Evolutionary conservation across 192 early-diverging fungal species (phyloP).

Genomic region (Dissophora ornata): DNA sequence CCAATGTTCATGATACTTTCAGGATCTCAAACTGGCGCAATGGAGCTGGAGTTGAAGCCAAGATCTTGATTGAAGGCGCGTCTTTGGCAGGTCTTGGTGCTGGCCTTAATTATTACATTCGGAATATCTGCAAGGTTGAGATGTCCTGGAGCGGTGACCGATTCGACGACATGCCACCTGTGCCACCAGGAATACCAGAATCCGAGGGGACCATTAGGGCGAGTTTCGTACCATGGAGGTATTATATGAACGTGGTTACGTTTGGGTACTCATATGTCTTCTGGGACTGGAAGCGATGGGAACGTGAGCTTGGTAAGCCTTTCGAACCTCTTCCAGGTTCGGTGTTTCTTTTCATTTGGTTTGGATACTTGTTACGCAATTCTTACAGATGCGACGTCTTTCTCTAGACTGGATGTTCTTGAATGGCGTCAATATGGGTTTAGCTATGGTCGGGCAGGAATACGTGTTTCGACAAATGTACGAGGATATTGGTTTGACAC

Average conservation of each 20-base stretch:
- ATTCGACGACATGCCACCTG: conserved; percentile 22
- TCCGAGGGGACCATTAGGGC: conserved; percentile 12
- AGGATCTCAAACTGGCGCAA: conserved; percentile 13
- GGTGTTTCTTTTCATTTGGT: no score
- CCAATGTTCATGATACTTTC: conserved; percentile 38
- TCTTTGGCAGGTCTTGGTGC: conserved; percentile 27
- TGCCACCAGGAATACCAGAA: conserved; percentile 8
- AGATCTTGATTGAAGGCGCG: conserved; percentile 24
- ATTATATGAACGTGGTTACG: conserved; percentile 54
- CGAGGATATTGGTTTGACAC: conserved; percentile 24
- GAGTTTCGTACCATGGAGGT: conserved; percentile 51
- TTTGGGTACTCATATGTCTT: conserved; percentile 47
- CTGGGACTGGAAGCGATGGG: conserved; percentile 53
- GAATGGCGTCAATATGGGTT: conserved; percentile 47
- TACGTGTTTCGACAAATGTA: conserved; percentile 43
- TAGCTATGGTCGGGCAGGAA: conserved; percentile 47
- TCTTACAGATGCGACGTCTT: no score
- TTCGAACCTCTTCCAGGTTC: no score
- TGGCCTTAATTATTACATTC: conserved; percentile 47
- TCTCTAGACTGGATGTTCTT: conserved; percentile 57
- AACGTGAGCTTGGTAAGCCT: conserved; percentile 41
- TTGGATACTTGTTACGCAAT: no score
- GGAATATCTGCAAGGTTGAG: conserved; percentile 37
- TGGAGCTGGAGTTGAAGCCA: no score
- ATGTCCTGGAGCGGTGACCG: conserved; percentile 50